Conservation (phyloP, 495 filamentous ascomycete genomes). For the Aspergillus homomorphus region DNA sequence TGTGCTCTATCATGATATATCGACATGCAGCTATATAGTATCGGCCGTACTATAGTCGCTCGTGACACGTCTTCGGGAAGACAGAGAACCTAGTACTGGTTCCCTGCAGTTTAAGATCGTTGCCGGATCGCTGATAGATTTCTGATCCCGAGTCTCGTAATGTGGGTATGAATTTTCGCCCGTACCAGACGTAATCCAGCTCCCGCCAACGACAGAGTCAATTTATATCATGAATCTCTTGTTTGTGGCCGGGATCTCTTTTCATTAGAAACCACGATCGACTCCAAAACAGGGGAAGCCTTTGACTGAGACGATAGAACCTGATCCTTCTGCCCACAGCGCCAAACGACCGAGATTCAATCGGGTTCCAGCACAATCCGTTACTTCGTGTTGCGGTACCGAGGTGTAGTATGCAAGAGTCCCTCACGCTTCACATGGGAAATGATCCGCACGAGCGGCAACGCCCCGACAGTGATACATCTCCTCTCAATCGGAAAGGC, state of each 20-base stretch:
- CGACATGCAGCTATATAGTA: slow-evolving; percentile 66
- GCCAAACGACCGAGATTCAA: slow-evolving; percentile 11
- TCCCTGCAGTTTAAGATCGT: slow-evolving; percentile 18
- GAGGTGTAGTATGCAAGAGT: background rate
- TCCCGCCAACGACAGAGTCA: slow-evolving; percentile 3
- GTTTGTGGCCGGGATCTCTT: slow-evolving; percentile 13
- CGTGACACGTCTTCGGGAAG: slow-evolving; percentile 31
- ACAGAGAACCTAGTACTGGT: slow-evolving; percentile 22
- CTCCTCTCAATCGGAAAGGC: background rate
- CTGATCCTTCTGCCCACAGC: slow-evolving; percentile 7
- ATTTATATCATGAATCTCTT: slow-evolving; percentile 2
- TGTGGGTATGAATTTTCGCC: slow-evolving; percentile 3
- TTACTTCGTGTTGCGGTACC: slow-evolving; percentile 9
- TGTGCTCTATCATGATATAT: slow-evolving; percentile 66
- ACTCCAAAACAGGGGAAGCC: slow-evolving; percentile 10
- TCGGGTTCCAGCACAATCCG: slow-evolving; percentile 15
- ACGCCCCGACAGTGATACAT: slow-evolving; percentile 17
- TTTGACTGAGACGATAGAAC: slow-evolving; percentile 14
- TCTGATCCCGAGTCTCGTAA: slow-evolving; percentile 14
- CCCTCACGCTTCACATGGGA: background rate
- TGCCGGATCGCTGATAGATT: slow-evolving; percentile 18
- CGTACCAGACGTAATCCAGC: slow-evolving; percentile 12
- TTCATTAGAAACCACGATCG: slow-evolving; percentile 15
- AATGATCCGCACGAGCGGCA: background rate
- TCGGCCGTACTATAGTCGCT: slow-evolving; percentile 53